Evolutionary conservation across 2,329 filamentous ascomycete genomes (phyloP), one percentile per base, ranked within the genome.

Genomic region (Chrysosporium keratinophilum): DNA sequence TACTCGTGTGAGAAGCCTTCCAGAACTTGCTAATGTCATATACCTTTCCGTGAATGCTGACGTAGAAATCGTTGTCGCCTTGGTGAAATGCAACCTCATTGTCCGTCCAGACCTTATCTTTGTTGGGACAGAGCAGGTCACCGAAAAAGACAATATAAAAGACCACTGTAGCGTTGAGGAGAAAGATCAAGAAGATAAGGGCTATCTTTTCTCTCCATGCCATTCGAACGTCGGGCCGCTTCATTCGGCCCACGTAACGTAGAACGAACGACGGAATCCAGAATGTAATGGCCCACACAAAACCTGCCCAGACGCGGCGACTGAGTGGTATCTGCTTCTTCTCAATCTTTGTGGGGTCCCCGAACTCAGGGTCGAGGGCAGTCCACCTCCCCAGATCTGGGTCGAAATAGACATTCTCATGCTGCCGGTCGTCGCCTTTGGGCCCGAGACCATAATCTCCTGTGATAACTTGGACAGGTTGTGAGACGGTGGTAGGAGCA

Each of bases 121-220:
- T 87, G 66, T 95, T 90, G 12, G 93, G 93, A 66, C 93, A 98
- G 2, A 97, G 76, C 1, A 98, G 69, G 53, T 79, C 81, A 34
- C 91, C 90, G 62, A 98, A 93, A 39, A 73, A 81, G 58, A 96
- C 79, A 62, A 98, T 96, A 79, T 88, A 95, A 73, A 98, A 98
- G 55, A 96, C 77, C 57, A 98, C 80, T 28, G 80, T 65, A 39
- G 67, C 88, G 70, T 98, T 98, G 60, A 95, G 71, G 11, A 98
- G 63, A 31, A 87, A 67, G 61, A 98, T 97, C 50, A 95, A 63
- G 55, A 87, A 75, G 45, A 90, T 82, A 10, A 98, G 75, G 0
- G 93, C 85, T 10, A 98, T 50, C 71, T 98, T 98, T 65, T 98
- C 93, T 69, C 93, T 81, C 93, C 93, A 98, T 0, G 93, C 93